Evolutionary conservation across 2,329 filamentous ascomycete genomes (phyloP).

Genomic region (Stagonosporopsis cucurbitacearum): DNA sequence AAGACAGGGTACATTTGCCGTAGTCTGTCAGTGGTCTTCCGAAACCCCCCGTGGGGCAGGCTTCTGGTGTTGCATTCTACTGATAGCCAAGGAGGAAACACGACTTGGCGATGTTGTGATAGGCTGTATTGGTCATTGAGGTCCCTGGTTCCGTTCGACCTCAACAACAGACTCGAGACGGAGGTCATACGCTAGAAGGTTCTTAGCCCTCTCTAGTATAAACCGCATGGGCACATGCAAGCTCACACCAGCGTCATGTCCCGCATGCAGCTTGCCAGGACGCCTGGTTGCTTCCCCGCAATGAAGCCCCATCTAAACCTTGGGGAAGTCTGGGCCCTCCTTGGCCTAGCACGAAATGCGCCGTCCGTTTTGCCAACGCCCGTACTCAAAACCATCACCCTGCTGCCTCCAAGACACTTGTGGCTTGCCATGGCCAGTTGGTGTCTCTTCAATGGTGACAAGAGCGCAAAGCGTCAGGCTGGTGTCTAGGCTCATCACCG

Average conservation of each 20-base stretch:
- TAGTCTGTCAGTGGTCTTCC: slow-evolving; percentile 10
- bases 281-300: slow-evolving; percentile 23
- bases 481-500: slow-evolving; percentile 20
- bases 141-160: slow-evolving; percentile 6
- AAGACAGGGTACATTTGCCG: slow-evolving; percentile 5
- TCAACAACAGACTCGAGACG: slow-evolving; percentile 27
- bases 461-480: slow-evolving; percentile 23
- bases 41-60: slow-evolving; percentile 21
- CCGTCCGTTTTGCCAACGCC: slow-evolving; percentile 13
- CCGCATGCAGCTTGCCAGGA: slow-evolving; percentile 13
- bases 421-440: slow-evolving; percentile 33
- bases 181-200: slow-evolving; percentile 19
- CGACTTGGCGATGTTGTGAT: slow-evolving; percentile 27
- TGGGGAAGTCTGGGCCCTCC: slow-evolving; percentile 27
- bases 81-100: slow-evolving; percentile 24
- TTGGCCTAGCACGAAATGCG: slow-evolving; percentile 28
- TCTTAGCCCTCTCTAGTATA: slow-evolving; percentile 9
- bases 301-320: slow-evolving; percentile 22
- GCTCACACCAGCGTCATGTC: slow-evolving; percentile 10
- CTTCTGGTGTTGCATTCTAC: slow-evolving; percentile 13
- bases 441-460: slow-evolving; percentile 26
- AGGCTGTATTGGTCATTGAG: slow-evolving; percentile 14
- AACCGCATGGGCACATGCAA: slow-evolving; percentile 7
- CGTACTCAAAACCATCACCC: slow-evolving; percentile 17
- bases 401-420: slow-evolving; percentile 28